A percentile compares a stretch with the other conserved stretches of the same genome.
These are phyloP conservation scores for Paspalum vaginatum DNA, from an alignment of 176 grass and related monocot genomes.

Conservation along the genomic window DNA sequence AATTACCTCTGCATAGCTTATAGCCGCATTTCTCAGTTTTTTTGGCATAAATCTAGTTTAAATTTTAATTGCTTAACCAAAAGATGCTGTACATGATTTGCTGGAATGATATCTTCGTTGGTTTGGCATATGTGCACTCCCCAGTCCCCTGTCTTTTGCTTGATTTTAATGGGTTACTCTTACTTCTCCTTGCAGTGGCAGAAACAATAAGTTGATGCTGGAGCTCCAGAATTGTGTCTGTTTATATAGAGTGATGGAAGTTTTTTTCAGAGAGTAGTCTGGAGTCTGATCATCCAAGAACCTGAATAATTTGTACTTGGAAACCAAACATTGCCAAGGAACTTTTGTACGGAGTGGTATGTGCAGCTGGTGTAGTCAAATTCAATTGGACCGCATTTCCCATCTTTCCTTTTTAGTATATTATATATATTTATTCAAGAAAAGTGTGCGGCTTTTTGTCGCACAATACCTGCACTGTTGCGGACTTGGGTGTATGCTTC, in stretches of 20 bases:
- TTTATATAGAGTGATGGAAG: slow-evolving; percentile 45
- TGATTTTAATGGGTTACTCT: not conserved
- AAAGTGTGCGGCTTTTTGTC: not conserved
- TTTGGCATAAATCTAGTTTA: not conserved
- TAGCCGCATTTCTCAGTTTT: not conserved
- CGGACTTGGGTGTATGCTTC: slow-evolving; percentile 17
- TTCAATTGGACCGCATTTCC: slow-evolving; percentile 29
- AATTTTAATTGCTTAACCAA: not conserved
- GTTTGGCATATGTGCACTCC: not conserved
- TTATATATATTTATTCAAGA: slow-evolving; percentile 31
- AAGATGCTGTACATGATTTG: not conserved
- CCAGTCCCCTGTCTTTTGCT: not conserved
- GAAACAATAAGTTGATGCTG: slow-evolving; percentile 53
- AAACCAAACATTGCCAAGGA: slow-evolving; percentile 41
- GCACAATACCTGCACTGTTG: not conserved
- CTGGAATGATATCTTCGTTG: not conserved
- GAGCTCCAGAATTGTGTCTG: slow-evolving; percentile 40
- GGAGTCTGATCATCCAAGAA: slow-evolving; percentile 37
- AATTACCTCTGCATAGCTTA: not conserved
- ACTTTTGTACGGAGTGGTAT: slow-evolving; percentile 32
- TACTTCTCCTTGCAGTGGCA: slow-evolving; percentile 43
- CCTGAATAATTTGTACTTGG: slow-evolving; percentile 48
- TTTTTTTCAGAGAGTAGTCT: slow-evolving; percentile 55
- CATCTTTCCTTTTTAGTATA: slow-evolving; percentile 15
- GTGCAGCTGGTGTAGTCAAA: slow-evolving; percentile 32